A percentile compares a stretch with the other conserved stretches of the same genome.
These are phyloP conservation scores for Platanus orientalis DNA, from an alignment of 164 flowering plant genomes.

Conservation along the genomic window DNA sequence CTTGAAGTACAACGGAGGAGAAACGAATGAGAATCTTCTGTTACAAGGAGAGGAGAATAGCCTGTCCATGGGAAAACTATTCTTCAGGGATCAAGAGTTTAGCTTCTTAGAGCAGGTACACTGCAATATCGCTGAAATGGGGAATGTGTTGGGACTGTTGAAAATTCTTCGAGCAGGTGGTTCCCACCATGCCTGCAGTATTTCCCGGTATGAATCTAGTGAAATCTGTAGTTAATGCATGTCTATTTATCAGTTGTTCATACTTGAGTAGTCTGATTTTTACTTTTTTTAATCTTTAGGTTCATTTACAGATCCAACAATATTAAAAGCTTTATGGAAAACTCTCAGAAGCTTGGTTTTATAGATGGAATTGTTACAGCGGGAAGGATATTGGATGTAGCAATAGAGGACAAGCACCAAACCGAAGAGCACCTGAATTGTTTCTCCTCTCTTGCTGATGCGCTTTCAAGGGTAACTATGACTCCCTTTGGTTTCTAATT, in stretches of 20 bases:
- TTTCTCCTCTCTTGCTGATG: constrained; percentile 12
- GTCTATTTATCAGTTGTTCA: background rate
- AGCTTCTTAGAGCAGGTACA: constrained; percentile 16
- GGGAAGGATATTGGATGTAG: constrained; percentile 19
- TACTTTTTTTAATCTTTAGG: constrained; percentile 4
- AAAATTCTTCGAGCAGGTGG: constrained; percentile 21
- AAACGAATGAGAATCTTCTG: constrained; percentile 6
- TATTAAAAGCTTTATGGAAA: constrained; percentile 14
- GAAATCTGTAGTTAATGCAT: background rate
- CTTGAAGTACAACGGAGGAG: constrained; percentile 13
- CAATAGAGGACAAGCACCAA: constrained; percentile 6
- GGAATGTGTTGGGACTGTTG: constrained; percentile 25
- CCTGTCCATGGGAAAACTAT: constrained; percentile 10
- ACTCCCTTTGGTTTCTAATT: background rate
- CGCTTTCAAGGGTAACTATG: constrained; percentile 17
- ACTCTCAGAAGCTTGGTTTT: constrained; percentile 12
- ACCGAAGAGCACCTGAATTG: constrained; percentile 11
- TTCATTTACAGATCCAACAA: constrained; percentile 10
- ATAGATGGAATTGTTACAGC: constrained; percentile 19
- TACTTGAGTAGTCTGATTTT: background rate
- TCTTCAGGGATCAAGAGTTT: constrained; percentile 14
- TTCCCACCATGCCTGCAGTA: constrained; percentile 14
- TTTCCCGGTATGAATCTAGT: constrained; percentile 16
- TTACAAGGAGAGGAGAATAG: constrained; percentile 12
- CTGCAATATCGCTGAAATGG: constrained; percentile 19